Conservation (phyloP, 2,329 filamentous ascomycete species). For the Alternaria tenuissima region DNA sequence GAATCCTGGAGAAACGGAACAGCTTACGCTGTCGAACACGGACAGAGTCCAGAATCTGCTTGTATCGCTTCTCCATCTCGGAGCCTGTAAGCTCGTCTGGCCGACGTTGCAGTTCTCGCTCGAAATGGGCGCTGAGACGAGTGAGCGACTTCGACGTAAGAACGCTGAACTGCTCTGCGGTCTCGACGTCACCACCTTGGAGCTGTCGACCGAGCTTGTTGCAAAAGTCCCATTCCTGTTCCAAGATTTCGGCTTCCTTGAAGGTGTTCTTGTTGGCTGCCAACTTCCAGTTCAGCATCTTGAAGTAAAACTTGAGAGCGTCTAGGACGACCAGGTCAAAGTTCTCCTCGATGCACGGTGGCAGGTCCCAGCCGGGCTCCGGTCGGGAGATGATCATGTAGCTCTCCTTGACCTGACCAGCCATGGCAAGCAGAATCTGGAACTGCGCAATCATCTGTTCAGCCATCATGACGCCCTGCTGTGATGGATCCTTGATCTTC, state of each 20-base stretch:
- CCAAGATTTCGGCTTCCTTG: conserved; percentile 96
- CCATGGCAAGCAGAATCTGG: conserved; percentile 88
- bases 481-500: conserved; percentile 93
- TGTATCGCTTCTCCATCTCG: conserved; percentile 98
- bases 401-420: conserved; percentile 89
- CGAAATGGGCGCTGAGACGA: conserved; percentile 88
- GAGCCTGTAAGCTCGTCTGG: conserved; percentile 78
- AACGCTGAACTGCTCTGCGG: conserved; percentile 95
- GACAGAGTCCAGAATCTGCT: conserved; percentile 92
- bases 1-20: conserved; percentile 89
- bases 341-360: conserved; percentile 94
- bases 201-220: conserved; percentile 91
- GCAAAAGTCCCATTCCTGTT: conserved; percentile 97
- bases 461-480: conserved; percentile 91
- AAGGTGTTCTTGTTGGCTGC: conserved; percentile 98
- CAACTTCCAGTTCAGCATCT: conserved; percentile 97
- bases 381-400: conserved; percentile 85
- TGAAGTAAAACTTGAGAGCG: conserved; percentile 97
- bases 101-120: conserved; percentile 84
- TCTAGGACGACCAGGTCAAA: conserved; percentile 93
- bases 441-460: conserved; percentile 99
- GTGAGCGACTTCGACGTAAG: conserved; percentile 92
- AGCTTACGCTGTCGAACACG: conserved; percentile 95
- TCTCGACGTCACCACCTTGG: conserved; percentile 93
- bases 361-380: conserved; percentile 92